A percentile compares a stretch with the other conserved stretches of the same genome.
These are phyloP conservation scores for Potentilla sterilis DNA, from an alignment of 306 rosid species.

Conservation along the genomic window DNA sequence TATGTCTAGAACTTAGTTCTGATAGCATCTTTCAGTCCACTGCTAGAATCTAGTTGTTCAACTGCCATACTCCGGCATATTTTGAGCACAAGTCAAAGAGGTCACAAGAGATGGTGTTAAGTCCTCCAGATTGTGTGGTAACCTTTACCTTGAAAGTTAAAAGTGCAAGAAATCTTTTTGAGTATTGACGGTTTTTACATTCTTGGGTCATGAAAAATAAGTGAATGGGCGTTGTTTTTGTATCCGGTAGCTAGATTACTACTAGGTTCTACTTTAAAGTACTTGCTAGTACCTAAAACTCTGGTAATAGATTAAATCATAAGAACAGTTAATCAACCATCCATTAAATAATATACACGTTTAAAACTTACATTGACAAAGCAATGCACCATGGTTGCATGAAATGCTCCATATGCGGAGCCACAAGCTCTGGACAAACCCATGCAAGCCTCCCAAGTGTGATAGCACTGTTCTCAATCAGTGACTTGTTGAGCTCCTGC, in stretches of 20 bases:
- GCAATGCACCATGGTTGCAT: constrained; percentile 98
- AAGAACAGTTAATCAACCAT: neutral
- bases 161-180: neutral
- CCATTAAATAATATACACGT: neutral
- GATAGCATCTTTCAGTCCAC: neutral
- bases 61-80: neutral
- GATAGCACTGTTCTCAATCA: constrained; percentile 91
- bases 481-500: constrained; percentile 86
- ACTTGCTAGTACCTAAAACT: neutral
- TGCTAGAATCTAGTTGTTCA: neutral
- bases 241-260: neutral
- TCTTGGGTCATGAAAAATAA: neutral
- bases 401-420: constrained; percentile 98
- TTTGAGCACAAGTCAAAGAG: neutral
- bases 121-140: neutral
- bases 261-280: neutral
- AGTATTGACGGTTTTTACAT: neutral
- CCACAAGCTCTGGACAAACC: constrained; percentile 94
- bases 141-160: neutral
- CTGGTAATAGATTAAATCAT: neutral
- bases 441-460: constrained; percentile 98
- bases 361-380: constrained; percentile 62
- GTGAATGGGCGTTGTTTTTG: neutral
- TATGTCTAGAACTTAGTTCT: neutral
- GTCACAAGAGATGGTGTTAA: neutral